These are phyloP conservation scores for Neofusicoccum ribis DNA, from an alignment of 2,329 filamentous ascomycete genomes.

Conservation along the genomic window DNA sequence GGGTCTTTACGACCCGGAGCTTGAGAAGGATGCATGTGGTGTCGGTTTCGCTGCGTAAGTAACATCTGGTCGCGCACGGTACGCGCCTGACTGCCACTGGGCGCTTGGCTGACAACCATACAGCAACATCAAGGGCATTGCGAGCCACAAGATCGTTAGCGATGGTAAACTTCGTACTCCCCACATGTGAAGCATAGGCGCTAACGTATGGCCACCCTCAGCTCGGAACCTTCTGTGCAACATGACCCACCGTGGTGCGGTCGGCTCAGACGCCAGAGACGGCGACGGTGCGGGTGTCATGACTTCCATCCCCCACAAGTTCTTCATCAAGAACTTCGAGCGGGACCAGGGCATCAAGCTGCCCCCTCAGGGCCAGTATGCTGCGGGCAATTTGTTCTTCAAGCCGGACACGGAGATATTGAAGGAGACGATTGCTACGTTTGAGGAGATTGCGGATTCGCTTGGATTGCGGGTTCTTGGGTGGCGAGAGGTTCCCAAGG, in stretches of 20 bases:
- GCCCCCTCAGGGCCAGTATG: constrained; percentile 88
- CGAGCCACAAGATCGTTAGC: constrained; percentile 97
- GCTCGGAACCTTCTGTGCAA: constrained; percentile 95
- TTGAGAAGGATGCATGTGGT: constrained; percentile 99
- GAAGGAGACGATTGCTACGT: constrained; percentile 85
- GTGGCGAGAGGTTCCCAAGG: constrained; percentile 93
- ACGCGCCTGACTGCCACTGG: neutral
- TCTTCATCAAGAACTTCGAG: constrained; percentile 98
- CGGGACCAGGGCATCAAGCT: constrained; percentile 85
- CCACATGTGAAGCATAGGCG: neutral
- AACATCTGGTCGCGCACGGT: neutral
- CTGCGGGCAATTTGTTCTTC: constrained; percentile 97
- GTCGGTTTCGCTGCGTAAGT: constrained; percentile 96
- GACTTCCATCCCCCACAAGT: constrained; percentile 97
- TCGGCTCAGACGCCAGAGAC: constrained; percentile 95
- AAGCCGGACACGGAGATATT: constrained; percentile 91
- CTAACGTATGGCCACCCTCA: constrained; percentile 37
- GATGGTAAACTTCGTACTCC: constrained; percentile 65
- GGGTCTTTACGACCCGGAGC: constrained; percentile 93
- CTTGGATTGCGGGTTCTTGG: constrained; percentile 88
- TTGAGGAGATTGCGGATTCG: constrained; percentile 89
- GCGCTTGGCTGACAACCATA: neutral
- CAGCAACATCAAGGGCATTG: constrained; percentile 94
- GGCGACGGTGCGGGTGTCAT: constrained; percentile 98
- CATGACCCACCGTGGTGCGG: constrained; percentile 99